A percentile compares a stretch with the other conserved stretches of the same genome.
These are phyloP conservation scores for Esteya vermicola DNA, from an alignment of 2,329 filamentous ascomycete species.

Conservation along the genomic window DNA sequence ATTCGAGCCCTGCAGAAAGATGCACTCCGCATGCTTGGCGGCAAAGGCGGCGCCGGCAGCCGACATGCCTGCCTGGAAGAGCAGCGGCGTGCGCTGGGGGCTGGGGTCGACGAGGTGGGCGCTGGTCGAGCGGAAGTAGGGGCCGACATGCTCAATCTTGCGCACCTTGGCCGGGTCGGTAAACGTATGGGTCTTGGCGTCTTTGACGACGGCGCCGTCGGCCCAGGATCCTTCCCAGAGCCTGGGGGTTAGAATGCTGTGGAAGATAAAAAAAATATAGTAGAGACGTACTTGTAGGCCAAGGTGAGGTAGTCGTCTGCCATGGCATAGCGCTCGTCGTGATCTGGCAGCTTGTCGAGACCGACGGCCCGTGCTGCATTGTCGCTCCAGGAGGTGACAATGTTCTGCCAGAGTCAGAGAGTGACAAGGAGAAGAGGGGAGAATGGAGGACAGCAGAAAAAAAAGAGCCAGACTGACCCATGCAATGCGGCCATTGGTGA, in stretches of 20 bases:
- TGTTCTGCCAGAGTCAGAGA: too few relatives aligned
- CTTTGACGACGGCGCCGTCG: slow-evolving; percentile 7
- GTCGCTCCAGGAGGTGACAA: slow-evolving; percentile 10
- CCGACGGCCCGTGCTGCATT: slow-evolving; percentile 8
- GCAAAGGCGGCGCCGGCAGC: slow-evolving; percentile 11
- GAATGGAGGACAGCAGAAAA: too few relatives aligned
- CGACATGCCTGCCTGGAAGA: slow-evolving; percentile 14
- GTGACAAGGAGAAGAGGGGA: too few relatives aligned
- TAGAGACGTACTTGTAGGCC: slow-evolving; percentile 6
- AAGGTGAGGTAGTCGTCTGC: slow-evolving; percentile 13
- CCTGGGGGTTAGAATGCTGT: not conserved
- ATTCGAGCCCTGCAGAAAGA: slow-evolving; percentile 10
- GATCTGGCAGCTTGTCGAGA: slow-evolving; percentile 5
- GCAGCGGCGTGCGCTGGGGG: slow-evolving; percentile 10
- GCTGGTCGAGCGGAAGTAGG: not conserved
- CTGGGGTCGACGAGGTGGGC: slow-evolving; percentile 3
- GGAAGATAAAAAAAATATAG: not conserved
- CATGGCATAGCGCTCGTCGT: slow-evolving; percentile 12
- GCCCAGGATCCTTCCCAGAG: slow-evolving; percentile 7
- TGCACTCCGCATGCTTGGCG: slow-evolving; percentile 12
- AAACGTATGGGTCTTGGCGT: slow-evolving; percentile 4
- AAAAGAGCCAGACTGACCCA: too few relatives aligned
- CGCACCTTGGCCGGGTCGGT: slow-evolving; percentile 2
- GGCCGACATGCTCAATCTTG: slow-evolving; percentile 1
- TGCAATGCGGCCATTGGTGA: slow-evolving; percentile 8